Conservation (phyloP, 2,329 filamentous ascomycete genomes). For the Aphanocladium album region DNA sequence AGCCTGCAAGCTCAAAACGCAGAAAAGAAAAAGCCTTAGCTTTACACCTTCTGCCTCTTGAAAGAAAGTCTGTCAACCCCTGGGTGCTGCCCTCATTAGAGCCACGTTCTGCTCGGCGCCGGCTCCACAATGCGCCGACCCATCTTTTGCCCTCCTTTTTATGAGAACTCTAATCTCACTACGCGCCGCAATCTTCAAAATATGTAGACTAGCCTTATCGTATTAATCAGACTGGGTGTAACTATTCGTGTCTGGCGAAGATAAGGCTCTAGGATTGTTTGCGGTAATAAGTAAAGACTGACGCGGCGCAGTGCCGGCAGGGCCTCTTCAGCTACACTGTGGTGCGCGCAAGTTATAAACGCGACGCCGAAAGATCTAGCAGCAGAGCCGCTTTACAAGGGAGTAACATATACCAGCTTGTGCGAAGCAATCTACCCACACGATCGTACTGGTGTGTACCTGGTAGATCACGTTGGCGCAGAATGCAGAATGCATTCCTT, state of each 20-base stretch:
- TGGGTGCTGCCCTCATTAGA: constrained; percentile 7
- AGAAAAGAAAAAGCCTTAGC: neutral
- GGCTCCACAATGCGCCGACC: constrained; percentile 13
- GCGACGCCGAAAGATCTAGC: neutral
- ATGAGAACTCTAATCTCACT: neutral
- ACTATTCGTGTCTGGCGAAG: too few relatives aligned
- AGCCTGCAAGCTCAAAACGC: neutral
- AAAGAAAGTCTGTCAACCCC: constrained; percentile 9
- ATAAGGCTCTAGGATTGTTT: neutral
- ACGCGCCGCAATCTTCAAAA: neutral
- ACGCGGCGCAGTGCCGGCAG: neutral
- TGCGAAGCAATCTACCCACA: constrained; percentile 9
- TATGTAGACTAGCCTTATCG: neutral
- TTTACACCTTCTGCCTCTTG: neutral
- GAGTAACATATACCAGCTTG: constrained; percentile 8
- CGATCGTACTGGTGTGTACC: constrained; percentile 9
- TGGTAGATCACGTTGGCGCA: constrained; percentile 5
- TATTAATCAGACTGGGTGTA: neutral
- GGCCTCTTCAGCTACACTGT: neutral
- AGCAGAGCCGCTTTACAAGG: neutral
- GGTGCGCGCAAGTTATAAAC: too few relatives aligned
- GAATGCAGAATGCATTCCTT: constrained; percentile 11
- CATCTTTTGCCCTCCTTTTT: constrained; percentile 5
- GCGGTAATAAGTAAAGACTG: neutral
- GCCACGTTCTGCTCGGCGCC: constrained; percentile 13